Percentiles rank a stretch among this genome's conserved stretches.
These are phyloP conservation scores for Physaria fendleri DNA, from an alignment of 345 rosid genomes.

Conservation along the genomic window DNA sequence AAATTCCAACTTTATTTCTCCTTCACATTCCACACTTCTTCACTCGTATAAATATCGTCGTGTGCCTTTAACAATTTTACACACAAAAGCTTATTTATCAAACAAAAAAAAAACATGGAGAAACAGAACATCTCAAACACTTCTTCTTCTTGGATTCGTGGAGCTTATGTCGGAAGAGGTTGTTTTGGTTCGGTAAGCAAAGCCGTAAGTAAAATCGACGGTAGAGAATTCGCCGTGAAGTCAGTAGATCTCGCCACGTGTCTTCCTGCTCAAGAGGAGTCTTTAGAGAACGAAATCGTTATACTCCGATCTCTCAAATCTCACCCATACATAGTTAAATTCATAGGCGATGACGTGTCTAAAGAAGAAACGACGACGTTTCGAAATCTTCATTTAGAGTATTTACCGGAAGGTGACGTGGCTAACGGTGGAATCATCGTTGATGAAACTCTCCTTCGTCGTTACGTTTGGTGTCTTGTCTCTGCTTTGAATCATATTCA, in stretches of 20 bases:
- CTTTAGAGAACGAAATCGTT: constrained; percentile 51
- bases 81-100: constrained; percentile 20
- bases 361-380: constrained; percentile 29
- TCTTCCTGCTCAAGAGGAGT: constrained; percentile 33
- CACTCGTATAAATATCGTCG: constrained; percentile 28
- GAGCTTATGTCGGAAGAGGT: constrained; percentile 50
- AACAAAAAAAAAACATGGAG: constrained; percentile 13
- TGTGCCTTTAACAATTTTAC: constrained; percentile 17
- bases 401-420: constrained; percentile 53
- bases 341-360: constrained; percentile 48
- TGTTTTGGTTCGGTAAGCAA: constrained; percentile 53
- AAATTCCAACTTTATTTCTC: constrained; percentile 24
- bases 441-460: constrained; percentile 37
- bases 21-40: constrained; percentile 24
- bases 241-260: constrained; percentile 40
- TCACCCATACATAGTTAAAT: constrained; percentile 41
- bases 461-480: constrained; percentile 46
- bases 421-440: constrained; percentile 32
- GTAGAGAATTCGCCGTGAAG: constrained; percentile 55
- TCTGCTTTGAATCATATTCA: constrained; percentile 55
- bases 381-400: constrained; percentile 66
- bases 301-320: constrained; percentile 44
- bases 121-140: constrained; percentile 13
- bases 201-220: constrained; percentile 32
- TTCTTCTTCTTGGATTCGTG: constrained; percentile 45